Base-by-base conservation (phyloP, 1,284 basidiomycete genomes). In the Lentinula novae-zelandiae region DNA sequence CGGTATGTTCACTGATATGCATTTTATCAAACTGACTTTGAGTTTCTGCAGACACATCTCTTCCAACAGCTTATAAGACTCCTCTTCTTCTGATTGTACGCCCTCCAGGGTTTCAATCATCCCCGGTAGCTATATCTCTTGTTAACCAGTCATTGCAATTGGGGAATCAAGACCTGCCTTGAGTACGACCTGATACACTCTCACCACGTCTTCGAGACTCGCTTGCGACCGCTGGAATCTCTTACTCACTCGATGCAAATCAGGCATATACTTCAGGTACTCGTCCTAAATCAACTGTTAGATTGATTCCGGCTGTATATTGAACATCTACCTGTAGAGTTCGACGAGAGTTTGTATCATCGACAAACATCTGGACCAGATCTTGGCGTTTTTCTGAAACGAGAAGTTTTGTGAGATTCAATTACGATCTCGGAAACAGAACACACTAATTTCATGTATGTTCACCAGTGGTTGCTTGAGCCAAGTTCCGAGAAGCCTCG, bases 401-500 rank as follows among this genome's bases (percentile, higher is more conserved):
- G 34, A 6, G 55, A 27, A 7, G 49, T 13, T 36, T 22, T 56
- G 57, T 17, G 65, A 39, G 13, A 7, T 22, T 34, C 31, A 20
- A 46, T 33, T 6, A 7, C 20, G 22, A 46, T 8, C 9, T 46
- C 17, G 8, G 5, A 8, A 9, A 3, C 20, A 42, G 13, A 40
- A 82, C 92, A 66, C 65, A 92, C 93, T 78, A 65, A 99, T 99
- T 69, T 96, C 91, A 67, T 98, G 95, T 20, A 94, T 75, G 71
- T 98, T 98, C 46, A 98, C 87, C 33, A 99, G 78, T 1, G 97
- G 97, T 74, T 99, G 97, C 73, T 98, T 98, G 59, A 99, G 78
- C 96, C 96, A 99, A 61, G 90, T 90, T 0, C 87, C 92, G 1
- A 99, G 81, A 60, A 98, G 73, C 58, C 97, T 80, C n/a, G 92